Evolutionary conservation across 1,139 yeast genomes (phyloP), one percentile per base, ranked within the genome.

Genomic region (Debaryomycetaceae sp.): DNA sequence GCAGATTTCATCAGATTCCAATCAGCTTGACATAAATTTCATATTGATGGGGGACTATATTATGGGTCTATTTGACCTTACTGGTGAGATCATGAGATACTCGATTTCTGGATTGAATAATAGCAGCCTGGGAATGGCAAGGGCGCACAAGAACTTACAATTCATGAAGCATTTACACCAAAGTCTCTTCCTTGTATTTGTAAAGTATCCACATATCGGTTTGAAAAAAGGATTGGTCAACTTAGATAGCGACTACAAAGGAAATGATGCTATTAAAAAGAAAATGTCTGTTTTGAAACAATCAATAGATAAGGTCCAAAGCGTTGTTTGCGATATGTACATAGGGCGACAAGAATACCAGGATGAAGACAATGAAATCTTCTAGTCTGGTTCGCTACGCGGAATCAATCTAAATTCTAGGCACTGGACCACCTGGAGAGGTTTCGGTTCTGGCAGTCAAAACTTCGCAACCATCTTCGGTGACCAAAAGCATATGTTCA

Each of bases 401-500:
- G 9, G 9, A 11, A 13, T 33, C 30, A 24, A 36, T 55, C 49
- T 61, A 63, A 34, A 76, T 69, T 65, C 95, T 74, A 31, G 79
- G 67, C 40, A 86, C 64, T 13, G 96, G 77, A 1, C 98, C 98
- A 39, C 98, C 98, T 3, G 98, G 97, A 36, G 92, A 82, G 43
- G 70, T 69, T 50, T 81, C 81, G 41, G 71, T 73, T 60, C 98
- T 78, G 0, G 89, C 95, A 28, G 96, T 85, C 55, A 94, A 75
- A 8, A 92, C 84, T 64, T 94, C 99, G 33, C 84, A 88, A 13
- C 99, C 98, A 39, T 81, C 84, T 56, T 89, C 98, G 5, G 98
- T 94, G 30, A 92, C 95, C 46, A 94, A 66, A 56, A 94, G 58
- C 60, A 95, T 91, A 59, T 94, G 98, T 65, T 94, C 95, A 54